Percentiles rank a stretch among this genome's conserved stretches.
Conservation (phyloP, 192 early-diverging fungal species). For the Funneliformis geosporum region DNA sequence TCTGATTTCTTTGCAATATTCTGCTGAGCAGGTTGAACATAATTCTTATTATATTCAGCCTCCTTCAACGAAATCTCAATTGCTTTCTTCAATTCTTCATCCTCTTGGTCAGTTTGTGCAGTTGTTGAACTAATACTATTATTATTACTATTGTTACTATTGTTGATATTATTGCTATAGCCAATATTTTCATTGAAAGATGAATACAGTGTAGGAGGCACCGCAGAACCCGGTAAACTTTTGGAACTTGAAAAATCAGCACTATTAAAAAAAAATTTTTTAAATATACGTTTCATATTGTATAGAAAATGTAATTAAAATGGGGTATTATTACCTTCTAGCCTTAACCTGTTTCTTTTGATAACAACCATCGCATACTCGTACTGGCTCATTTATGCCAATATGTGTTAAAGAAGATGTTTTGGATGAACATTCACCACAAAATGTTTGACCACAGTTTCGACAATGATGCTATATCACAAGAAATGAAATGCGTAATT, state of each 20-base stretch:
- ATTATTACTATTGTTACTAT: neutral
- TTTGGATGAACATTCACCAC: slow-evolving; percentile 92
- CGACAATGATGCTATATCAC: slow-evolving; percentile 85
- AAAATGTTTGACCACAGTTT: slow-evolving; percentile 93
- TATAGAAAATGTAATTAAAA: neutral
- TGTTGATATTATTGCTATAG: neutral
- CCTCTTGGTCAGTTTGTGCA: slow-evolving; percentile 59
- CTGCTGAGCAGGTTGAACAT: slow-evolving; percentile 37
- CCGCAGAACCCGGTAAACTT: neutral
- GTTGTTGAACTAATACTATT: neutral
- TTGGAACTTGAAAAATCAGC: slow-evolving; percentile 28
- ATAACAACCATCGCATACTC: slow-evolving; percentile 95
- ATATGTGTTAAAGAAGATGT: slow-evolving; percentile 78
- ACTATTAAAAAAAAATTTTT: slow-evolving; percentile 41
- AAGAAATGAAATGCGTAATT: neutral
- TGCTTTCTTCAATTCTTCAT: slow-evolving; percentile 89
- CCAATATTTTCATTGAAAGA: neutral
- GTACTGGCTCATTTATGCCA: slow-evolving; percentile 86
- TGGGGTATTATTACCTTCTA: slow-evolving; percentile 28
- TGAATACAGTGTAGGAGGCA: slow-evolving; percentile 19
- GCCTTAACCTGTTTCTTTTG: slow-evolving; percentile 55
- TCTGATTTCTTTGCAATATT: slow-evolving; percentile 14
- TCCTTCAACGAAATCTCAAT: slow-evolving; percentile 92
- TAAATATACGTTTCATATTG: neutral
- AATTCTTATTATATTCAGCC: slow-evolving; percentile 56